phyloP scores from a whole-genome alignment of 352 stramenopile genomes.

The Phytophthora brassicae region DNA sequence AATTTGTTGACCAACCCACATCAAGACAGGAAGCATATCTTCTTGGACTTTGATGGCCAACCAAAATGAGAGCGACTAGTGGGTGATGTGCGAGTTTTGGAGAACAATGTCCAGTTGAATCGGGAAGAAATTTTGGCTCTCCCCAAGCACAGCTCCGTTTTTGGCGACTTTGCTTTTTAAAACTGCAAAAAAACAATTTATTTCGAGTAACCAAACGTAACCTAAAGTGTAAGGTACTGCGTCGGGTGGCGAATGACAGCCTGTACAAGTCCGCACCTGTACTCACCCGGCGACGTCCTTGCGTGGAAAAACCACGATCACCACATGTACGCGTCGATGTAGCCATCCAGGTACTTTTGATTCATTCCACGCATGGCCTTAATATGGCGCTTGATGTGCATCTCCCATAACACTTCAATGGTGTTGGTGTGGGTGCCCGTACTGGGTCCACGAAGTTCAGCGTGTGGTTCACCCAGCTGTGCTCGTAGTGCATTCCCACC shows the following conservation, averaged over 20 bases:
- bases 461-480: constrained; percentile 26
- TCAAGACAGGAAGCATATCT: background rate
- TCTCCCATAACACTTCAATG: constrained; percentile 18
- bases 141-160: no score
- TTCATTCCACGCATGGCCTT: constrained; percentile 21
- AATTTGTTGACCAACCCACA: background rate
- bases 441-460: constrained; percentile 24
- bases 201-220: no score
- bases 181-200: no score
- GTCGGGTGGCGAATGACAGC: no score
- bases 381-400: constrained; percentile 17
- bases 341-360: no score
- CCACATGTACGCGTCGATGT: no score
- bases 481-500: constrained; percentile 15
- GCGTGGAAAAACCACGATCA: no score
- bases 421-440: constrained; percentile 23
- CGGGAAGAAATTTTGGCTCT: background rate
- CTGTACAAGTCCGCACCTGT: no score
- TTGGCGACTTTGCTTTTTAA: no score
- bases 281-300: no score
- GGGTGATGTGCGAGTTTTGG: background rate
- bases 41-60: background rate
- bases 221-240: no score
- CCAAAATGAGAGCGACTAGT: background rate
- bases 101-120: background rate